A percentile compares a stretch with the other conserved stretches of the same genome.
Evolutionary conservation across 371 early-diverging fungal species (phyloP).

Genomic region (Rhizopus microsporus): DNA sequence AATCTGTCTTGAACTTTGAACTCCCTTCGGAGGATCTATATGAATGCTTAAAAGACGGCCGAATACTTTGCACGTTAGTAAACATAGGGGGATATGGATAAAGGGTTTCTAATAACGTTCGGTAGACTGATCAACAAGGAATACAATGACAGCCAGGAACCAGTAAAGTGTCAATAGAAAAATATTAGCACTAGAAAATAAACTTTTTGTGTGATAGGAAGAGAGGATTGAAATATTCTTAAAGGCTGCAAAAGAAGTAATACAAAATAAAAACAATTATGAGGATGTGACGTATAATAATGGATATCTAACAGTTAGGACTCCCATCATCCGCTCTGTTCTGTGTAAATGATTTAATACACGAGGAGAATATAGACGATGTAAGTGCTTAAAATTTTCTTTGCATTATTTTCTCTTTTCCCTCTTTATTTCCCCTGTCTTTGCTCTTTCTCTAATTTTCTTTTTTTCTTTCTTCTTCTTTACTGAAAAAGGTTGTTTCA

Average conservation of each 20-base stretch:
- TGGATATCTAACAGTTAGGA: slow-evolving; percentile 23
- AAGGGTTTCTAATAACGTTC: background rate
- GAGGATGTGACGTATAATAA: slow-evolving; percentile 1
- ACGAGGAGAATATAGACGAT: slow-evolving; percentile 32
- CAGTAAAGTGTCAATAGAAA: background rate
- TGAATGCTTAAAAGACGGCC: slow-evolving; percentile 76
- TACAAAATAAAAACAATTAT: background rate
- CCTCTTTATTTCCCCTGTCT: slow-evolving; percentile 2
- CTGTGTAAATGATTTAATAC: slow-evolving; percentile 26
- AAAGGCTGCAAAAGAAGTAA: slow-evolving; percentile 28
- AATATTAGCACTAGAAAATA: background rate
- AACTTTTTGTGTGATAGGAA: slow-evolving; percentile 16
- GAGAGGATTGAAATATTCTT: slow-evolving; percentile 30
- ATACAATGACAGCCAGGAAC: background rate
- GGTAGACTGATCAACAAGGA: background rate
- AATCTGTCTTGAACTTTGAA: slow-evolving; percentile 49
- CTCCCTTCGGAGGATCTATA: slow-evolving; percentile 51
- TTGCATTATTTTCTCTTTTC: slow-evolving; percentile 9
- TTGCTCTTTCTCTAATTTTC: background rate
- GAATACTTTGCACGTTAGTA: slow-evolving; percentile 77
- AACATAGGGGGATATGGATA: background rate
- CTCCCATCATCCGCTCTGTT: slow-evolving; percentile 30
- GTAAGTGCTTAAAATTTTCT: slow-evolving; percentile 20
- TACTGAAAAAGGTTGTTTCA: background rate
- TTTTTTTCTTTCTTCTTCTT: background rate